Base-by-base conservation (phyloP, 2,329 filamentous ascomycete species). In the Lecanicillium sp. region DNA sequence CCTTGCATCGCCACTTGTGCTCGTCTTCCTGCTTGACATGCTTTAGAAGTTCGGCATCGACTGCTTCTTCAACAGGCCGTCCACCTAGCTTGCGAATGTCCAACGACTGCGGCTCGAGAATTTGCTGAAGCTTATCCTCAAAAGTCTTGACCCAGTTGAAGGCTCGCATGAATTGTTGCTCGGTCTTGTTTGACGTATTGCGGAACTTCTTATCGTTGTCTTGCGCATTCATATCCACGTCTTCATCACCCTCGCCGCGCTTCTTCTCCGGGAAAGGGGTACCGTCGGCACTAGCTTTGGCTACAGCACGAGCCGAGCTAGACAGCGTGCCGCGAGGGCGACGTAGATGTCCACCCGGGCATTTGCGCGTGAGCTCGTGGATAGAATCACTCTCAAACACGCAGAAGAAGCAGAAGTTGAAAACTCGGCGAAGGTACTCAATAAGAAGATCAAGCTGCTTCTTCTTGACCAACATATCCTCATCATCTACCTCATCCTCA, bases 101-200 rank as follows among this genome's bases (percentile, higher is more conserved):
- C 20, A 87, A 86, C 42, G 84, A 83, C 47, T 93, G 87, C 0
- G 93, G 93, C 56, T 97, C 91, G 12, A 98, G 75, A 39, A 97
- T 86, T 64, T 96, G 90, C 62, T 88, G 74, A 44, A 98, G 78
- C 70, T 98, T 98, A 62, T 98, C 93, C 63, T 98, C 93, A 60
- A 95, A 98, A 0, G 93, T 97, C 72, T 87, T 94, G 51, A 98
- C 94, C 93, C 94, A 98, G 62, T 97, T 98, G 71, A 90, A 97
- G 0, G 93, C 93, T 49, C 90, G 85, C 60, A 94, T 87, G 12
- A 97, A 79, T 63, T 97, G 93, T 63, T 94, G 89, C 59, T 95
- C 90, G 4, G 83, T 82, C 70, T 95, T 95, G 43, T 77, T 82
- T 20, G 77, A 77, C 14, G 82, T 75, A 51, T 79, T 83, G 48